Conservation (phyloP, 163 green algal species). For the Scenedesmus sp. region DNA sequence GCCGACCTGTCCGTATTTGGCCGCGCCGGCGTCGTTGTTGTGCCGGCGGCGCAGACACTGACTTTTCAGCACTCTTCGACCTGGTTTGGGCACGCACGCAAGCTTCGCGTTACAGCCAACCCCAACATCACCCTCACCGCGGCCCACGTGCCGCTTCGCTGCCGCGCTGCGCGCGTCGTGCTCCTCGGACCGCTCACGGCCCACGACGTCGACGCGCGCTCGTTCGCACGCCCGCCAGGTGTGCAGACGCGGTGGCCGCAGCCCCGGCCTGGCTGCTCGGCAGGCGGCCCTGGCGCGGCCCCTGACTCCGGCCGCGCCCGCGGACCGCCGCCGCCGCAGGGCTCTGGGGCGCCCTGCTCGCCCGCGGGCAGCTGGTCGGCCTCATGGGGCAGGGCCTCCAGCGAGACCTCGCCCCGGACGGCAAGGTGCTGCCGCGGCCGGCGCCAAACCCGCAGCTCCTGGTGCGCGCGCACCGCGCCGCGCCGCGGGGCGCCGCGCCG, state of each 20-base stretch:
- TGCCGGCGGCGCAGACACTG: slow-evolving; percentile 70
- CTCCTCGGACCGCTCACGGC: slow-evolving; percentile 81
- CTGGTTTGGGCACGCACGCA: slow-evolving; percentile 82
- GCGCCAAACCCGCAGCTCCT: slow-evolving; percentile 65
- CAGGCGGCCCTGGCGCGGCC: too few relatives aligned
- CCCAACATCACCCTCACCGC: slow-evolving; percentile 75
- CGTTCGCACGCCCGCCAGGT: slow-evolving; percentile 55
- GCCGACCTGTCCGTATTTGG: slow-evolving; percentile 72
- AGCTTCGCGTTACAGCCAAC: slow-evolving; percentile 76
- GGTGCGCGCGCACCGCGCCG: slow-evolving; percentile 40
- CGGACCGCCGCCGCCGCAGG: slow-evolving; percentile 38
- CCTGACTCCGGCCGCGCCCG: too few relatives aligned
- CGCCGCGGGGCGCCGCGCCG: too few relatives aligned
- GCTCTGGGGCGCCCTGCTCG: slow-evolving; percentile 53
- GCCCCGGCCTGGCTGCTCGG: neutral
- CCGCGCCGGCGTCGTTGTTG: slow-evolving; percentile 69
- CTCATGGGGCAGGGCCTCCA: slow-evolving; percentile 88
- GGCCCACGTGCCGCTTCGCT: slow-evolving; percentile 75
- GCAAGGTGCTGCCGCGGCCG: slow-evolving; percentile 59
- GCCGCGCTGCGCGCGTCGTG: slow-evolving; percentile 67
- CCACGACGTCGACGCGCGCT: slow-evolving; percentile 73
- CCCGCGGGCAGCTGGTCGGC: slow-evolving; percentile 67
- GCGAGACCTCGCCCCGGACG: slow-evolving; percentile 58
- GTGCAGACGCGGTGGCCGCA: neutral
- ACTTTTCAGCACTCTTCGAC: slow-evolving; percentile 91